Base-by-base conservation (phyloP, 805 yeast genomes). In the Lachancea sp. region DNA sequence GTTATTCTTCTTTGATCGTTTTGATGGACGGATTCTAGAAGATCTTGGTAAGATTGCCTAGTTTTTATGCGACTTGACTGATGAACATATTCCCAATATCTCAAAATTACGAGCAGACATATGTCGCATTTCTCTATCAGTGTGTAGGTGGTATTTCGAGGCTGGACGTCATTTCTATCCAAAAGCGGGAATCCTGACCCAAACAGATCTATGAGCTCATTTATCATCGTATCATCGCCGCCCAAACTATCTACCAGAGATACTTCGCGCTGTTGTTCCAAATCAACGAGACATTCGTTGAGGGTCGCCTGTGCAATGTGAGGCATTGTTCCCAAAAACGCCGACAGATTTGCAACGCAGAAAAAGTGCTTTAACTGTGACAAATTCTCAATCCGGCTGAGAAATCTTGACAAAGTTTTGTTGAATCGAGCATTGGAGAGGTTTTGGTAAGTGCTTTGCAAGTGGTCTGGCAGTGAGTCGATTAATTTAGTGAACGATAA, bases 301-400 rank as follows among this genome's bases (percentile, higher is more conserved):
- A 59, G 44, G 3, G 55, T 48, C 10, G 46, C 50, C 32, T 61
- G 62, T 11, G 59, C 58, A 7, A 61, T 19, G 19, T 54, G 30
- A 12, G 63, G 61, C 36, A 61, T 40, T 25, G 51, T 52, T 17
- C 47, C 50, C 12, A 53, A 33, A 20, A 56, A 57, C 17, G 45
- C 42, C 11, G 47, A 32, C 13, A 51, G 16, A 20, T 48, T 45
- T 13, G 42, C 45, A 9, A 49, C 44, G 10, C 45, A 33, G 26
- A 60, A 57, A 32, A 61, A 61, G 2, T 51, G 46, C 38, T 46
- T 42, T 34, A 59, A 55, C 39, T 58, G 55, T 1, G 48, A 33
- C 6, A 54, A 9, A 36, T 53, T 38, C 11, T 47, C 43, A 13
- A 58, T 53, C 5, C 41, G 42, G n/a, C 47, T 40, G 7, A 61